Conservation (phyloP, 371 early-diverging fungal species). For the Capillidium rhysosporum region DNA sequence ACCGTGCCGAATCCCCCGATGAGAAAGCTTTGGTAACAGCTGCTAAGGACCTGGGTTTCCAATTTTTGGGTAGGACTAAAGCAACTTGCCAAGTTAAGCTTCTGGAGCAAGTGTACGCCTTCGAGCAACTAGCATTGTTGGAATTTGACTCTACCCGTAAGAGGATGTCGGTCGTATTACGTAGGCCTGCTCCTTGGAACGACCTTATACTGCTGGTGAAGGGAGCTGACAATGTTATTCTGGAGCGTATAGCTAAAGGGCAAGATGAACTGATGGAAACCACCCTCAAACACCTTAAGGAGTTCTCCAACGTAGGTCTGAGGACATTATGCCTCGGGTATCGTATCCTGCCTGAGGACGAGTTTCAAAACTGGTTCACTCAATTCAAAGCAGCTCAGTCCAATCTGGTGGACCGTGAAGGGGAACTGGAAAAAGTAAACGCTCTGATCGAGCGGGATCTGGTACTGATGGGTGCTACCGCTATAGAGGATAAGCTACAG, state of each 20-base stretch:
- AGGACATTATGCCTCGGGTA: constrained; percentile 80
- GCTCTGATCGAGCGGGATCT: constrained; percentile 63
- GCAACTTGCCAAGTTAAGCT: constrained; percentile 35
- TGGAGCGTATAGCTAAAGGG: constrained; percentile 33
- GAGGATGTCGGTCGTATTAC: constrained; percentile 80
- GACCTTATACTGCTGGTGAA: constrained; percentile 77
- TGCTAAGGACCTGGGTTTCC: constrained; percentile 69
- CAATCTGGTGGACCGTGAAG: constrained; percentile 46
- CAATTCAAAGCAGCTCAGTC: constrained; percentile 49
- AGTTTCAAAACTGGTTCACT: constrained; percentile 43
- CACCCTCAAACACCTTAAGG: constrained; percentile 42
- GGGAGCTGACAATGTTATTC: constrained; percentile 92
- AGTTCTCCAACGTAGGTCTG: constrained; percentile 54
- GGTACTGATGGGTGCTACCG: constrained; percentile 79
- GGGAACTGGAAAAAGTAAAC: constrained; percentile 42
- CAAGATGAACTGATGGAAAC: constrained; percentile 24
- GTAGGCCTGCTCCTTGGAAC: constrained; percentile 49
- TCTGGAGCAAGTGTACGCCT: constrained; percentile 36
- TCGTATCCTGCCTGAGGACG: constrained; percentile 31
- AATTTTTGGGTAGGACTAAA: constrained; percentile 36
- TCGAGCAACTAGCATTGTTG: constrained; percentile 53
- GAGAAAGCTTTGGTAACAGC: constrained; percentile 75
- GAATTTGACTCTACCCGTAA: constrained; percentile 89
- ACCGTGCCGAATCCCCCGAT: constrained; percentile 65
- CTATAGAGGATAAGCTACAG: constrained; percentile 96